phyloP scores from a whole-genome alignment of 164 flowering plant genomes.

The Dillenia turbinata region DNA sequence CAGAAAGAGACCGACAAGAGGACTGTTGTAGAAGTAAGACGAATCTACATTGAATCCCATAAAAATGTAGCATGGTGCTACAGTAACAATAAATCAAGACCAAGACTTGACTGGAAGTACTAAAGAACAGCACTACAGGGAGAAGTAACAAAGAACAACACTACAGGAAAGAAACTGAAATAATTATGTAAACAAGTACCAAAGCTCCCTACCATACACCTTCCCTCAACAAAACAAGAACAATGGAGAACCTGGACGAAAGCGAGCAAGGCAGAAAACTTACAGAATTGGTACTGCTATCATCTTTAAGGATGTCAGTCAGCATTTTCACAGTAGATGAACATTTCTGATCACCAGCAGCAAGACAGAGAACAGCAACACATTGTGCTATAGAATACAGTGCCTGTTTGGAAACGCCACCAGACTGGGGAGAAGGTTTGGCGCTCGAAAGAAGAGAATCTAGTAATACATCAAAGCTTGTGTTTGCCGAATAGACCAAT shows the following conservation, averaged over 20 bases:
- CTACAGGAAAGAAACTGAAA: no score
- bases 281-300: conserved; percentile 70
- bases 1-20: no score
- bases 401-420: conserved; percentile 93
- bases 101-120: no score
- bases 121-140: no score
- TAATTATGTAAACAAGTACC: no score
- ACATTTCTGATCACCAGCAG: conserved; percentile 91
- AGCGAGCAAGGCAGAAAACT: conserved; percentile 14
- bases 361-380: conserved; percentile 98
- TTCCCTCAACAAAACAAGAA: not conserved
- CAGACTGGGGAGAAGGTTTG: conserved; percentile 84
- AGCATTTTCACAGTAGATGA: conserved; percentile 93
- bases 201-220: no score
- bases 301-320: conserved; percentile 71
- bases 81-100: no score
- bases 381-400: conserved; percentile 92
- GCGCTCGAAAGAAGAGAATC: conserved; percentile 96
- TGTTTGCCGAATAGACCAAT: conserved; percentile 78
- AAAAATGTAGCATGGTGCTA: no score
- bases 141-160: no score
- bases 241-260: not conserved
- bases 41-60: no score
- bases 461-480: conserved; percentile 81
- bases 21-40: no score